phyloP scores from a whole-genome alignment of 2,329 filamentous ascomycete species.

The Colletotrichum sp. region DNA sequence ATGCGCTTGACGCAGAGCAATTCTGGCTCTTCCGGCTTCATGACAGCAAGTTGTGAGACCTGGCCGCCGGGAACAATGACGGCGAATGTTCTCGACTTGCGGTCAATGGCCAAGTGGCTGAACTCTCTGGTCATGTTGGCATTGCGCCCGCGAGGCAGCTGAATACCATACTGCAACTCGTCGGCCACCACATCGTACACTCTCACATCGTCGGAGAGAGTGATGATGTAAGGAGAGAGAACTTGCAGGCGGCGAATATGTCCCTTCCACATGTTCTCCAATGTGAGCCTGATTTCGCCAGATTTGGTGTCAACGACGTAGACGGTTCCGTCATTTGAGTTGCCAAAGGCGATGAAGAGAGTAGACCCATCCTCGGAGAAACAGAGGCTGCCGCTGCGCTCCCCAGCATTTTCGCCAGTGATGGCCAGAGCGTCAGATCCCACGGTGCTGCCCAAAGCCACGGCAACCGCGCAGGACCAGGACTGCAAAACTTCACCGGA shows the following conservation, averaged over 20 bases:
- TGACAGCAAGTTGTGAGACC: conserved; percentile 67
- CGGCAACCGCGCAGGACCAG: conserved; percentile 68
- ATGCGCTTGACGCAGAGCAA: conserved; percentile 63
- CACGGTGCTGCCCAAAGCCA: conserved; percentile 29
- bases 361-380: conserved; percentile 88
- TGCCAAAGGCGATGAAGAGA: conserved; percentile 70
- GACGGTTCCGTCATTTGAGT: conserved; percentile 62
- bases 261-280: conserved; percentile 70
- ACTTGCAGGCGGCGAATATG: conserved; percentile 72
- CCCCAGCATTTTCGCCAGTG: conserved; percentile 30
- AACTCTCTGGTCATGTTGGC: conserved; percentile 42
- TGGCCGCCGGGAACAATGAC: conserved; percentile 56
- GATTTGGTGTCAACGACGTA: conserved; percentile 78
- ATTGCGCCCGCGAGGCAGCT: conserved; percentile 49
- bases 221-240: conserved; percentile 74
- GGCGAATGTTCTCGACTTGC: conserved; percentile 67
- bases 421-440: conserved; percentile 35
- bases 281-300: conserved; percentile 68
- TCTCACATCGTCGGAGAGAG: conserved; percentile 73
- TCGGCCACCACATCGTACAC: conserved; percentile 88
- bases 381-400: conserved; percentile 66
- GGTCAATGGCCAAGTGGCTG: conserved; percentile 75
- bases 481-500: conserved; percentile 66
- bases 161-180: conserved; percentile 69
- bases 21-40: conserved; percentile 62